phyloP scores from a whole-genome alignment of 2,329 filamentous ascomycete species.

The Macrophomina phaseolina region DNA sequence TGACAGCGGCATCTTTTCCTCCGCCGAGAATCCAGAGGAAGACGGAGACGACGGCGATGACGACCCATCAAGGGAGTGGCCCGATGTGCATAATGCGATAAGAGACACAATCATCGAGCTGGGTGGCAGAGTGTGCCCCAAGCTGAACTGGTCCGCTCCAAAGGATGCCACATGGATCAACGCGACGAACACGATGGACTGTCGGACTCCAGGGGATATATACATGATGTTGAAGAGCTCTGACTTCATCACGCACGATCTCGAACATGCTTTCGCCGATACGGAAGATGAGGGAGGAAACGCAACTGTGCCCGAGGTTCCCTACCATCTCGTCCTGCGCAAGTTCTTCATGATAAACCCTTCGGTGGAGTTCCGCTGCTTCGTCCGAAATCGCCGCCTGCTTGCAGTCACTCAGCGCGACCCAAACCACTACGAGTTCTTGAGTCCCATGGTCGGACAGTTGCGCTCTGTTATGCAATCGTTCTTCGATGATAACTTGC shows the following conservation, averaged over 20 bases:
- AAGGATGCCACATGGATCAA: conserved; percentile 96
- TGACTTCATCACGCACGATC: conserved; percentile 91
- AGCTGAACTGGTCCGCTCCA: conserved; percentile 96
- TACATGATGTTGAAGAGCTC: conserved; percentile 94
- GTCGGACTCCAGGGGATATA: conserved; percentile 84
- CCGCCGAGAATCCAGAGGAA: conserved; percentile 52
- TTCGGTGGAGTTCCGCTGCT: conserved; percentile 92
- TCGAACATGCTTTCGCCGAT: conserved; percentile 91
- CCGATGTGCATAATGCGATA: conserved; percentile 78
- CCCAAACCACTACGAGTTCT: conserved; percentile 86
- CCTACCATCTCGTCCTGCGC: conserved; percentile 82
- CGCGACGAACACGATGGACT: conserved; percentile 88
- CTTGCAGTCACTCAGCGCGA: conserved; percentile 89
- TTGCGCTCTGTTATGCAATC: conserved; percentile 72
- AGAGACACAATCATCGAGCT: conserved; percentile 78
- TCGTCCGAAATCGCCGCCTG: conserved; percentile 81
- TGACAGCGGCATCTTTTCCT: conserved; percentile 59
- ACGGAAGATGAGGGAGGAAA: conserved; percentile 49
- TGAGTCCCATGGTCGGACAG: conserved; percentile 69
- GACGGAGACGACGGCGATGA: conserved; percentile 67
- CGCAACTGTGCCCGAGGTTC: conserved; percentile 56
- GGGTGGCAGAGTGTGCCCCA: conserved; percentile 85
- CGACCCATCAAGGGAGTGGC: conserved; percentile 67
- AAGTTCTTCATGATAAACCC: conserved; percentile 90
- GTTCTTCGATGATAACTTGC: conserved; percentile 78